Conservation (phyloP, 176 grass and related monocot species). For the Avena insularis region DNA sequence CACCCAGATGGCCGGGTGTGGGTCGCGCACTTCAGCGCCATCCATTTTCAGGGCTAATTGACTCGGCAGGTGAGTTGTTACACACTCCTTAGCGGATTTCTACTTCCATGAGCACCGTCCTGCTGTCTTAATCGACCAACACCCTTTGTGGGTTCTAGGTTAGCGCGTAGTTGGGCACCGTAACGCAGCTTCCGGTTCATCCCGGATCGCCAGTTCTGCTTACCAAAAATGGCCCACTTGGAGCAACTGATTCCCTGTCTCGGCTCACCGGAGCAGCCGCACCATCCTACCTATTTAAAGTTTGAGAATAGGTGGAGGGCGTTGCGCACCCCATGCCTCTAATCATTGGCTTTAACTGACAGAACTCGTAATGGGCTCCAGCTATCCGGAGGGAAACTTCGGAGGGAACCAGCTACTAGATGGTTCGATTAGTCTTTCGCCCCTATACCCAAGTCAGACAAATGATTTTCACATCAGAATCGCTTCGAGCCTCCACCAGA, state of each 20-base stretch:
- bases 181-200: constrained; percentile 42
- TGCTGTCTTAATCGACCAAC: constrained; percentile 62
- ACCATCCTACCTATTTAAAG: constrained; percentile 32
- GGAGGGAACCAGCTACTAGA: constrained; percentile 75
- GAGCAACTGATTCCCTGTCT: constrained; percentile 51
- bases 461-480: constrained; percentile 77
- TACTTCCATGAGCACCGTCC: constrained; percentile 52
- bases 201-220: constrained; percentile 66
- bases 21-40: constrained; percentile 44
- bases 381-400: constrained; percentile 80
- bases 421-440: constrained; percentile 75
- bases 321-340: constrained; percentile 76
- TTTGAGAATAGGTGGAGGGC: constrained; percentile 27
- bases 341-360: constrained; percentile 88
- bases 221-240: constrained; percentile 72
- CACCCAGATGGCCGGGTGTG: no score
- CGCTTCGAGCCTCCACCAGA: constrained; percentile 73
- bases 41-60: constrained; percentile 72
- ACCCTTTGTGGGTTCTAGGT: constrained; percentile 67
- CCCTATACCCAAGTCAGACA: constrained; percentile 52
- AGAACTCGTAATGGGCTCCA: constrained; percentile 66
- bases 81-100: constrained; percentile 54
- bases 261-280: constrained; percentile 12
- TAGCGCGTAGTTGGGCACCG: constrained; percentile 47
- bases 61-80: no score